Evolutionary conservation across 805 yeast genomes (phyloP).

Genomic region (Kregervanrija fluxuum): DNA sequence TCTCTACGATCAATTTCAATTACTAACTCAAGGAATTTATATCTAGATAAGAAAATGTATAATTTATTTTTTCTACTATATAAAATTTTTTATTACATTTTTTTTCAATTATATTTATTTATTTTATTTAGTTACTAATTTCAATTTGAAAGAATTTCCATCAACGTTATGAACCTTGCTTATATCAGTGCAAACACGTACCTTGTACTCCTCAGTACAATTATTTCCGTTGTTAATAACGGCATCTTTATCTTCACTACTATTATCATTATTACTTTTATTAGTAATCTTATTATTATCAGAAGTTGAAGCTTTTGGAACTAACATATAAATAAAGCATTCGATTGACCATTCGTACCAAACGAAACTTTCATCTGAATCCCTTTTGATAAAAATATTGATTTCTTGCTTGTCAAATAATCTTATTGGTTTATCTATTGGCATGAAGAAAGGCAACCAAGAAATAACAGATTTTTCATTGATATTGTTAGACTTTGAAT

Average conservation of each 20-base stretch:
- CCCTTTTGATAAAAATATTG: conserved; percentile 45
- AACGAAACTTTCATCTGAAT: conserved; percentile 31
- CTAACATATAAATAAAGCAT: conserved; percentile 35
- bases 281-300: not conserved
- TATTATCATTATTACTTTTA: conserved; percentile 5
- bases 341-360: conserved; percentile 70
- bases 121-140: not conserved
- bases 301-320: not conserved
- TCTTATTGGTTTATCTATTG: conserved; percentile 46
- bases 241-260: conserved; percentile 14
- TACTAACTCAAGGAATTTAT: conserved; percentile 92
- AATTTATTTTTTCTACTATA: not conserved
- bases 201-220: conserved; percentile 31
- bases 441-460: conserved; percentile 68
- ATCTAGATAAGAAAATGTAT: conserved; percentile 29
- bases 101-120: not conserved
- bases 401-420: conserved; percentile 49
- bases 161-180: conserved; percentile 34
- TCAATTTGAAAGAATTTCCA: conserved; percentile 19
- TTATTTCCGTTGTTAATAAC: not conserved
- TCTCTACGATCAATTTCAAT: conserved; percentile 89
- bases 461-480: conserved; percentile 32
- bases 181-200: conserved; percentile 35
- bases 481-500: not conserved
- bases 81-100: too few species aligned